Base-by-base conservation (phyloP, 208 protist genomes). In the Strigomonas culicis region DNA sequence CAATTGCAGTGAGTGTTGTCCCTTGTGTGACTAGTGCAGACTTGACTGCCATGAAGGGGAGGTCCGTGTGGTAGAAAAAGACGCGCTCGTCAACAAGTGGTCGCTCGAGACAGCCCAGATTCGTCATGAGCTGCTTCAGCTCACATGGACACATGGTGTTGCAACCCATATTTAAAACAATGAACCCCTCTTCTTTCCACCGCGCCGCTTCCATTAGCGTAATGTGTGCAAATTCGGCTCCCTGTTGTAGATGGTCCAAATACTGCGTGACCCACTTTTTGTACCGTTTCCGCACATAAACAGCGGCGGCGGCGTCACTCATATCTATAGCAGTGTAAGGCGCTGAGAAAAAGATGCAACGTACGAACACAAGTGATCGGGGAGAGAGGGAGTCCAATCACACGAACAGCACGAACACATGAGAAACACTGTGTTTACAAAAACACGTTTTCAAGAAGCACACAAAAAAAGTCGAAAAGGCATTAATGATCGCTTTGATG, bases 121-220 rank as follows among this genome's bases (percentile, higher is more conserved):
- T 28, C 28, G 10, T 24, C 32, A 59, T 24, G 8, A 36, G n/a
- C 19, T 43, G 53, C 53, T 59, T 59, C 53, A 43, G 27, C 28
- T 44, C 32, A 19, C 11, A 43, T 1, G 53, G 53, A 22, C 27
- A 59, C 1, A 59, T 58, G 13, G 53, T 25, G 21, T 43, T 43
- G 53, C 53, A 59, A 1, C 53, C 53, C 3, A n/a, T n/a, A 19
- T 59, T 59, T 8, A 59, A 7, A 36, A 43, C 32, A 59, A 59
- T 10, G 43, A 6, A 59, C 11, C 53, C 53, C 24, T 22, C 32
- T 10, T 59, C 32, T 22, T n/a, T n/a, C 53, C 32, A 27, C 3
- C 6, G 4, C 11, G 32, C 3, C 1, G 53, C 27, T 7, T 43
- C 27, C 4, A 21, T 8, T 2, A 43, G 1, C 53, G 22, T 22